These are phyloP conservation scores for Lecanoromycetidae sp. DNA, from an alignment of 2,329 filamentous ascomycete species.

Conservation along the genomic window DNA sequence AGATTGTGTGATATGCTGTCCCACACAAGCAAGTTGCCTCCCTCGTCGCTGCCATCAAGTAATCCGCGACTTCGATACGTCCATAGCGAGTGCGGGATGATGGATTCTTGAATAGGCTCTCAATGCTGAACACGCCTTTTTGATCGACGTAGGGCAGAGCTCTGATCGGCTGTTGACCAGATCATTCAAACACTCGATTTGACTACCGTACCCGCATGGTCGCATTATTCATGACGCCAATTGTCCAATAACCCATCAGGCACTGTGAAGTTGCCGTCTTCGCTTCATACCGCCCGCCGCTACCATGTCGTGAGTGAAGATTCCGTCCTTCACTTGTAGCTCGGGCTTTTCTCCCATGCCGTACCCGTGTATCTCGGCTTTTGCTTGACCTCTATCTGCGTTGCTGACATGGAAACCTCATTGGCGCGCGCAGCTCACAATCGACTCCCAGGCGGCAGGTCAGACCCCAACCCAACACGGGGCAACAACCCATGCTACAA, in stretches of 20 bases:
- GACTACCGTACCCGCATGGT: conserved; percentile 8
- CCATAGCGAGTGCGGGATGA: conserved; percentile 6
- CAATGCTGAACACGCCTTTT: too few relatives aligned
- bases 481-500: conserved; percentile 9
- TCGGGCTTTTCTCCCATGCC: conserved; percentile 3
- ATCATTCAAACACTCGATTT: conserved; percentile 2
- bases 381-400: background rate
- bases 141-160: conserved; percentile 8
- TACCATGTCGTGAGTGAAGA: conserved; percentile 18
- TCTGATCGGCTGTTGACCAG: conserved; percentile 2
- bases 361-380: background rate
- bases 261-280: conserved; percentile 11
- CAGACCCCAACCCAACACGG: conserved; percentile 12
- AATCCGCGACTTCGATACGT: conserved; percentile 7
- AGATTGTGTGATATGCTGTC: conserved; percentile 1
- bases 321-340: background rate
- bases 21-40: conserved; percentile 2
- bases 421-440: conserved; percentile 8
- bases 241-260: conserved; percentile 9
- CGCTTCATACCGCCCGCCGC: conserved; percentile 15
- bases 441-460: conserved; percentile 11
- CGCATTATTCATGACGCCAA: conserved; percentile 17
- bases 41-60: conserved; percentile 4
- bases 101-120: too few relatives aligned
- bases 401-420: conserved; percentile 8